A percentile compares a stretch with the other conserved stretches of the same genome.
Conservation (phyloP, 352 stramenopile species). For the Pythium rhizo-oryzae region DNA sequence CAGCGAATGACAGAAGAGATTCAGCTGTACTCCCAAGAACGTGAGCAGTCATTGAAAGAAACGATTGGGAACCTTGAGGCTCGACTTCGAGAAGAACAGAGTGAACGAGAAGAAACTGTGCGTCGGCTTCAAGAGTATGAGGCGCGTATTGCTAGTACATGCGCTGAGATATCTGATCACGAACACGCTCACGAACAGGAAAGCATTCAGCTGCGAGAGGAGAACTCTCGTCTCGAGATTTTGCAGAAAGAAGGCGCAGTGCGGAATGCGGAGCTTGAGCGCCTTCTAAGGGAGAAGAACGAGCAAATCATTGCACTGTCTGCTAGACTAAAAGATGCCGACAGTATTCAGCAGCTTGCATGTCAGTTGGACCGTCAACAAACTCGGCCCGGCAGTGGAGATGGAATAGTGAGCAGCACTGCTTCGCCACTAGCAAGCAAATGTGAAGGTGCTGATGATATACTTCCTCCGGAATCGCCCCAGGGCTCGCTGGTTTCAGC, state of each 20-base stretch:
- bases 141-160: constrained; percentile 64
- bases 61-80: constrained; percentile 28
- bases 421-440: neutral
- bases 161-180: constrained; percentile 69
- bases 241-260: constrained; percentile 51
- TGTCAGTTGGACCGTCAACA: neutral
- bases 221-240: constrained; percentile 37
- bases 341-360: constrained; percentile 14
- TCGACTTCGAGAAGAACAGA: constrained; percentile 51
- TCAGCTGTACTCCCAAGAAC: neutral
- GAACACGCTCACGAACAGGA: constrained; percentile 65
- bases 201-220: constrained; percentile 42
- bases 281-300: constrained; percentile 75
- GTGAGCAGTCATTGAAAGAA: constrained; percentile 1
- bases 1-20: neutral
- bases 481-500: neutral
- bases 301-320: constrained; percentile 53
- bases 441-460: neutral
- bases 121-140: constrained; percentile 78
- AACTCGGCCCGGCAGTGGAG: neutral
- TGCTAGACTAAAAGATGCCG: constrained; percentile 29
- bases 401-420: neutral
- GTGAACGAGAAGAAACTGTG: constrained; percentile 64
- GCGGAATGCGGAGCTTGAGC: constrained; percentile 57
- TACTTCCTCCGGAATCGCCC: neutral